Percentiles rank a stretch among this genome's conserved stretches.
Conservation (phyloP, 257 asterid genomes). For the Catharanthus roseus region DNA sequence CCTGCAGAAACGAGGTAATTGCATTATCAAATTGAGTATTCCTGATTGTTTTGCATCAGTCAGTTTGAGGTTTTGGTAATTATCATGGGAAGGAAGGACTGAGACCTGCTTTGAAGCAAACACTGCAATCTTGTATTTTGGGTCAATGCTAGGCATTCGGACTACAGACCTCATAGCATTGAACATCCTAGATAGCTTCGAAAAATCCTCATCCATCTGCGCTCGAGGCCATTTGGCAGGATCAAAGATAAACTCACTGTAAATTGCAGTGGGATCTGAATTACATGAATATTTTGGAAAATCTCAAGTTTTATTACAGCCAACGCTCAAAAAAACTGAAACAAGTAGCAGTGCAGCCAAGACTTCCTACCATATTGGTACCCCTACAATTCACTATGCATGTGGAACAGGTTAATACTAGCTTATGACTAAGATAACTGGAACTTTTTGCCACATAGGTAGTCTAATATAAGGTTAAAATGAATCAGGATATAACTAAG, state of each 20-base stretch:
- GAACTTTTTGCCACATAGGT: neutral
- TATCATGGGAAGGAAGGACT: neutral
- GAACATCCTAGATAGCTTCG: constrained; percentile 54
- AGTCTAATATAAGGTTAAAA: neutral
- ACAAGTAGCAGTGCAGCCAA: neutral
- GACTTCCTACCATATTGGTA: neutral
- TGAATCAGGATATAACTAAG: neutral
- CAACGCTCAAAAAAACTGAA: neutral
- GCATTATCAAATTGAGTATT: constrained; percentile 1
- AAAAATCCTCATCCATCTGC: constrained; percentile 79
- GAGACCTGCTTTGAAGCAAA: constrained; percentile 87
- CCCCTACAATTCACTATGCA: neutral
- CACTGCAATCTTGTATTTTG: constrained; percentile 70
- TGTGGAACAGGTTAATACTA: neutral
- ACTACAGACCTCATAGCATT: constrained; percentile 72
- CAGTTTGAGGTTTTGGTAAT: constrained; percentile 8
- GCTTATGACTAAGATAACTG: neutral
- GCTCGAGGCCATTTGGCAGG: constrained; percentile 75
- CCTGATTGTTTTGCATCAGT: neutral
- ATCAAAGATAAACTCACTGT: constrained; percentile 82
- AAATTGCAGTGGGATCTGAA: constrained; percentile 28
- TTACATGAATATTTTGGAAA: constrained; percentile 11
- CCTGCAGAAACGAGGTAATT: constrained; percentile 38
- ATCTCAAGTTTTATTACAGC: constrained; percentile 11
- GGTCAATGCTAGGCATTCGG: constrained; percentile 72